Base-by-base conservation (phyloP, 495 filamentous ascomycete species). In the Hypomontagnella submonticulosa region DNA sequence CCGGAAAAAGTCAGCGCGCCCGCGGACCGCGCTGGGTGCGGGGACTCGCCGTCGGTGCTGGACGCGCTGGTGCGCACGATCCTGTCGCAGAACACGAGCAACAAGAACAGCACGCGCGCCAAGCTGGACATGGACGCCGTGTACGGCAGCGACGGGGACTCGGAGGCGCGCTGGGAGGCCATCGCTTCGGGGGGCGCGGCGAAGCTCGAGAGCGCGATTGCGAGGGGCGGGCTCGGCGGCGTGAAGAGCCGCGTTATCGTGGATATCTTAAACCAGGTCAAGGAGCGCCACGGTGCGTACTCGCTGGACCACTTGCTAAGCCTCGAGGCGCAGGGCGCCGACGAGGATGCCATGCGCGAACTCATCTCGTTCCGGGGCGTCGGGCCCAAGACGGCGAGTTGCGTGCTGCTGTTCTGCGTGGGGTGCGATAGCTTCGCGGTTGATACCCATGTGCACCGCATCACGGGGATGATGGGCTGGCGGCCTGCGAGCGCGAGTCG, bases 331-430 rank as follows among this genome's bases (percentile, higher is more conserved):
- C 71, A 73, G 2, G 79, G 90, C 33, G 68, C 74, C 4, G 86
- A 83, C n/a, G 83, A 89, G 19, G 83, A 87, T 23, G 92, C 85
- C 6, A 90, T 96, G 84, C 75, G 79, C 8, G 85, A 89, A 61
- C 79, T 97, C 12, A 82, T 88, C 55, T 85, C 85, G 44, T 93
- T 89, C 60, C 85, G 86, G 3, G 93, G 93, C 19, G 91, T 97
- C 42, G 93, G 92, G 0, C 86, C 89, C 53, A 97, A 97, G 77
- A 96, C 93, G 0, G 93, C 93, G 11, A 87, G 88, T 23, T 97
- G 93, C 69, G 90, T 92, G 16, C 65, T 89, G 15, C 79, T 94
- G 4, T 94, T 94, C 76, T 92, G 89, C 69, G 82, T 92, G 47
- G 82, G 85, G 42, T 83, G 88, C 1, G 85, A 88, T 4, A 87